Evolutionary conservation across 2,329 filamentous ascomycete genomes (phyloP), one percentile per base, ranked within the genome.

Genomic region (Shiraia sp.): DNA sequence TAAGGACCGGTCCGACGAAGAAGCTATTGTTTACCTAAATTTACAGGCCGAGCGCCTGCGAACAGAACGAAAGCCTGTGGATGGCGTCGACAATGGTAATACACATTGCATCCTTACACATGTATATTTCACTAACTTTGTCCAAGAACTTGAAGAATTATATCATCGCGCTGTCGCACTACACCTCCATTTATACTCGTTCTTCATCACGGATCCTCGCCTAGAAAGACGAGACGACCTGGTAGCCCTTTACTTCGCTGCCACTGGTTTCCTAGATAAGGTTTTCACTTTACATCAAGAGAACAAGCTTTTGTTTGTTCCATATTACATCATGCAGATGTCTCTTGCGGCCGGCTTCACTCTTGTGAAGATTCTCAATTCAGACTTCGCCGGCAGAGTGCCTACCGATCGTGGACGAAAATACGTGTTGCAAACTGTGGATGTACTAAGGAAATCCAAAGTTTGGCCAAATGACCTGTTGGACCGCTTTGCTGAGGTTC

Each of bases 291-390:
- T 87, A 8, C 40, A 77, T 24, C 60, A 67, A 37, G 76, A 80
- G 6, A 76, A 78, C 34, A 78, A 86, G 35, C 72, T 90, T 19
- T 78, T 79, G 35, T 85, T 87, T 57, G 80, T 83, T 17, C 85
- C 81, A 51, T 89, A 86, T 63, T 91, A 91, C 66, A 81, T 92
- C 37, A 84, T 90, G 63, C 88, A 92, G 68, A 91, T 92, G 85
- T 81, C 90, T 42, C 82, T 91, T n/a, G 88, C 87, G 2, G 87
- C 85, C 4, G 84, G 85, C 3, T 90, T 90, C 57, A 84, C 87
- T 1, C 73, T 93, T 33, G 77, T 91, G 47, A 92, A 91, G 55
- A 72, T 87, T 59, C 76, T 92, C 42, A 85, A 91, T 71, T 82
- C 85, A 35, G 90, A 87, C 14, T 91, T 91, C 56, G 79, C 85